Base-by-base conservation (phyloP, 495 filamentous ascomycete species). In the Hyaloscypha hepaticicola region DNA sequence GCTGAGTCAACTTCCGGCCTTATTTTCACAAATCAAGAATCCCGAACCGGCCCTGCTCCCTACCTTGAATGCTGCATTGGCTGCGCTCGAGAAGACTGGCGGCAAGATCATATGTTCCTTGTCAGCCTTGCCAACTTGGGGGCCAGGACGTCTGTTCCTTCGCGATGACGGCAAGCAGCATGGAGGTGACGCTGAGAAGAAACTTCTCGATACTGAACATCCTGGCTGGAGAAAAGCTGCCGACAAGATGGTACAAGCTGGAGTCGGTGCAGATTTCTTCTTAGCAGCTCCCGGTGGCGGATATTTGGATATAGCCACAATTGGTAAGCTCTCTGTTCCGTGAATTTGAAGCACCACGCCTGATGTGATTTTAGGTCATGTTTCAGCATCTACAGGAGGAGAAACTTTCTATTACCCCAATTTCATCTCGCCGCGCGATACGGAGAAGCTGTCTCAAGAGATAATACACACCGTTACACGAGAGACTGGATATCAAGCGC, bases 391-490 rank as follows among this genome's bases (percentile, higher is more conserved):
- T 9, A 96, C 90, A 3, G 95, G 96, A 62, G 95, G 95, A 52
- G 96, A 98, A 74, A 90, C 85, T 0, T 98, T 90, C 77, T 96
- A 95, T 79, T 99, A 97, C 69, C 92, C 95, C 21, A 98, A 96
- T 72, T 99, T 96, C 79, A 86, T 96, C 62, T 86, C 88, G 14
- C 90, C 90, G 5, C 85, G 95, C 16, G 95, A 99, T 73, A 84
- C 86, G 33, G 79, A 88, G 62, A 95, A 93, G 77, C 79, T 98
- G n/a, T 87, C 85, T 3, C 82, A 89, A 48, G 95, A 99, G 75
- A 83, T 99, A 67, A 83, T 87, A 61, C 95, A 97, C 71, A 88
- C 90, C 7, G 86, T 96, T n/a, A 92, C 87, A 1, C 82, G 95
- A 64, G 93, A 97, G 73, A 96, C 94, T 21, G 95, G 95, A 28